Percentiles rank a stretch among this genome's conserved stretches.
Evolutionary conservation across 768 basidiomycete species (phyloP).

Genomic region (Cyathus striatus): DNA sequence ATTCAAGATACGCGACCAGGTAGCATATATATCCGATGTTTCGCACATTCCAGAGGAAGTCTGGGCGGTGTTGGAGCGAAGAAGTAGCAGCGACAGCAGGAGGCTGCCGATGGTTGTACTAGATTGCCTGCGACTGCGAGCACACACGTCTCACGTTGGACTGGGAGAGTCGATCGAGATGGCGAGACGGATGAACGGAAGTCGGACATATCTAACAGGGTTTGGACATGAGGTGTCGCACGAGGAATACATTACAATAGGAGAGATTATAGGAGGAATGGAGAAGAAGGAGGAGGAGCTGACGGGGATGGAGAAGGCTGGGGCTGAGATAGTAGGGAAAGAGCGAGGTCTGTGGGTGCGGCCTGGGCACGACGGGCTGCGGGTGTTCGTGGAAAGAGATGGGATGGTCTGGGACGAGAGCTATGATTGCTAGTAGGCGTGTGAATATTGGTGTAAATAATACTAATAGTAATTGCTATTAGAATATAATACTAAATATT

Average conservation of each 20-base stretch:
- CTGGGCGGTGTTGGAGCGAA: constrained; percentile 45
- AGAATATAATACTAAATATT: not conserved
- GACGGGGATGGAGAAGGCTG: constrained; percentile 29
- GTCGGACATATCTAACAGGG: constrained; percentile 67
- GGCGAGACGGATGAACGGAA: constrained; percentile 52
- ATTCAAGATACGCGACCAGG: constrained; percentile 59
- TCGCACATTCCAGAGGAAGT: constrained; percentile 72
- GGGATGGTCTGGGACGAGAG: constrained; percentile 47
- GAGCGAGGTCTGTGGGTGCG: constrained; percentile 55
- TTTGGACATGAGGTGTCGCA: constrained; percentile 77
- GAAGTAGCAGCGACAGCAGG: constrained; percentile 9
- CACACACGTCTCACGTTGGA: constrained; percentile 80
- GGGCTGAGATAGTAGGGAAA: constrained; percentile 41
- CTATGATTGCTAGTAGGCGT: constrained; percentile 21
- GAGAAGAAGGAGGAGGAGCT: constrained; percentile 20
- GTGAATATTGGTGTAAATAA: not conserved
- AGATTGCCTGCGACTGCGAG: constrained; percentile 64
- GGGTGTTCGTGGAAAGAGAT: constrained; percentile 39
- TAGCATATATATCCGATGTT: constrained; percentile 82
- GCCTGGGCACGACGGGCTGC: constrained; percentile 73
- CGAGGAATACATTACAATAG: constrained; percentile 68
- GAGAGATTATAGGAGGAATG: constrained; percentile 40
- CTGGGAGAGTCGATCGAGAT: constrained; percentile 54
- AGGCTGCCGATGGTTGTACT: constrained; percentile 59
- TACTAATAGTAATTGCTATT: not conserved